phyloP scores from a whole-genome alignment of 768 basidiomycete genomes.

The Termitomyces sp. region DNA sequence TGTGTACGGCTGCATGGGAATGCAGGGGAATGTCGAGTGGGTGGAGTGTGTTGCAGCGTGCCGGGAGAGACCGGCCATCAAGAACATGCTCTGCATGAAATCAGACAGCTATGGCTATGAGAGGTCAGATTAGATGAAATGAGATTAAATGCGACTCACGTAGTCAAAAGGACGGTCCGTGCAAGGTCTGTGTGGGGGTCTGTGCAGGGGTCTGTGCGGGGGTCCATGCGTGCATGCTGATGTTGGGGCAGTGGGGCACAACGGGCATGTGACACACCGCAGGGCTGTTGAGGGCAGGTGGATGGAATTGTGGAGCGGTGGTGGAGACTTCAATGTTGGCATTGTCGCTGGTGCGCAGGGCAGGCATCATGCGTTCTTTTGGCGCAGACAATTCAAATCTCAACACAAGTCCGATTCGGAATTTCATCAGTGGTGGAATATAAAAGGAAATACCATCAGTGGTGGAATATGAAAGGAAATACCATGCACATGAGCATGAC shows the following conservation, averaged over 20 bases:
- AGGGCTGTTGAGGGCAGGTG: too few species aligned
- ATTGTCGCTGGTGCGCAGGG: conserved; percentile 75
- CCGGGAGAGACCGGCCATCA: conserved; percentile 21
- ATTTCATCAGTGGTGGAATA: too few species aligned
- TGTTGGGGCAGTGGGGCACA: conserved; percentile 59
- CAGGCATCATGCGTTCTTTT: conserved; percentile 49
- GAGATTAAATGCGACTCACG: too few species aligned
- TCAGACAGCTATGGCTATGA: too few species aligned
- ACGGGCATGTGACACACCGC: conserved; percentile 49
- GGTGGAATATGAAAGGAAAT: too few species aligned
- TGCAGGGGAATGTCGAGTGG: conserved; percentile 13
- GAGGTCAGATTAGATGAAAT: too few species aligned
- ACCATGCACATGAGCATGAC: conserved; percentile 75
- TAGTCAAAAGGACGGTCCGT: conserved; percentile 39
- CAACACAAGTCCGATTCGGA: too few species aligned
- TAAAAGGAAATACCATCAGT: too few species aligned
- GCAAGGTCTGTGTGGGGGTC: conserved; percentile 47
- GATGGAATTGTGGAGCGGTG: conserved; percentile 63
- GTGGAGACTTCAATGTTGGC: conserved; percentile 71
- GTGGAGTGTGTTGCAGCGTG: too few species aligned
- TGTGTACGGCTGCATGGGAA: too few species aligned
- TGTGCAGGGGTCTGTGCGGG: too few species aligned
- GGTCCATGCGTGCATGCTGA: too few species aligned
- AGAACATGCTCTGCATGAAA: conserved; percentile 46
- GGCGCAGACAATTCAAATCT: conserved; percentile 54